Evolutionary conservation across 805 yeast genomes (phyloP), one percentile per base, ranked within the genome.

Genomic region (Trichomonascus vanleenenianus): DNA sequence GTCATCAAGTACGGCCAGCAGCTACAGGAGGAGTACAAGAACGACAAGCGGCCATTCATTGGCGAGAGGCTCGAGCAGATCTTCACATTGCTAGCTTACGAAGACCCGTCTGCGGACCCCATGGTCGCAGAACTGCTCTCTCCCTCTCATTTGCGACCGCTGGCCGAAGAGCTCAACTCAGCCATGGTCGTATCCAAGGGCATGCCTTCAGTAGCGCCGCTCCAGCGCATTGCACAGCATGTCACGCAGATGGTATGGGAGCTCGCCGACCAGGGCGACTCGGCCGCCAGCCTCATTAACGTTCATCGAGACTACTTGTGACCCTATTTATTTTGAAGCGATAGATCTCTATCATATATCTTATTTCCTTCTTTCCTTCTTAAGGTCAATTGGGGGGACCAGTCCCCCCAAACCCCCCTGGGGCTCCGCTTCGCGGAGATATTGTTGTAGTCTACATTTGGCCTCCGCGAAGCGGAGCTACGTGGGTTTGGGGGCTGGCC

Each of bases 41-140:
- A 54, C 32, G 54, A 53, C 22, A 38, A 56, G 2, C 61, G 66
- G n/a, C 51, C 60, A 2, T 56, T 56, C n/a, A 65, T 67, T 35
- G 64, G 62, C 27, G 60, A 62, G 6, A 63, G 64, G 48, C 54
- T 80, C 27, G 64, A 68, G 34, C 72, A 74, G 37, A 64, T 78
- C 0, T 74, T 77, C 6, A 65, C 76, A 2, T 58, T 80, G 25
- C 56, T 79, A 39, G 79, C 82, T 2, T 79, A 72, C 50, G 70
- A 71, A 8, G 65, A 77, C 43, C 81, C 82, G 0, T 46, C 49
- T 37, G 58, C 71, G 3, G 44, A 48, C 11, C 51, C 50, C n/a
- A 10, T 40, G 16, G 66, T 65, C 39, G 70, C 72, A 14, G 60
- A 62, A 41, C 51, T 66, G 30, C 56, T 73, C 32, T 63, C 64